Base-by-base conservation (phyloP, 176 grass and related monocot species). In the Lolium multiflorum region DNA sequence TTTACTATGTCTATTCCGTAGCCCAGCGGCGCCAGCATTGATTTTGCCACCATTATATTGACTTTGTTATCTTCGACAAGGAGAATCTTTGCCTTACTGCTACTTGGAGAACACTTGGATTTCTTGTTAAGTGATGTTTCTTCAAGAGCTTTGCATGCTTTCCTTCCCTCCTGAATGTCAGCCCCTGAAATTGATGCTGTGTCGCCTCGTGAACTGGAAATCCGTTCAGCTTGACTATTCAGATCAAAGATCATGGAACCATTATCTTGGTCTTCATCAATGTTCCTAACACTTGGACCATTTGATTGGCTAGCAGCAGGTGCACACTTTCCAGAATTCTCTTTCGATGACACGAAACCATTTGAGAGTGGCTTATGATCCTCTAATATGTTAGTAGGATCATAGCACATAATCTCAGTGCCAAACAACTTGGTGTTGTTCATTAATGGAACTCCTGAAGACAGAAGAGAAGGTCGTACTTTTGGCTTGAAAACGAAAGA, bases 21-120 rank as follows among this genome's bases (percentile, higher is more conserved):
- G 18, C 87, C 91, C 37, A 98, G 66, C n/a, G 95, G 91, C 89
- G 89, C 89, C 74, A 98, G 73, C 95, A 98, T 98, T 80, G 91
- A 93, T 91, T 92, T 91, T 37, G 93, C 96, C 63, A 98, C 96
- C 51, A 98, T 93, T 90, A 95, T 90, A 78, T 95, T 98, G 83
- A 98, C 87, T 71, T 70, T 89, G 78, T 98, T 95, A 90, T 98
- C 95, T 86, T 98, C 95, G 50, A 98, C 95, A 55, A 98, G 91
- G 78, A 98, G 93, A 83, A 98, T 95, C 69, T 81, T 90, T 47
- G 77, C 63, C 72, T 90, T 83, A 47, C 47, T 88, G 51, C 68
- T 46, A 52, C 46, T 60, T 73, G 82, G 71, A 58, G 86, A 75
- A 74, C 88, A 81, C 79, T 90, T 89, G 21, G 90, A 89, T 83